Conservation (phyloP, 768 basidiomycete genomes). For the Xanthoconium stramineum region DNA sequence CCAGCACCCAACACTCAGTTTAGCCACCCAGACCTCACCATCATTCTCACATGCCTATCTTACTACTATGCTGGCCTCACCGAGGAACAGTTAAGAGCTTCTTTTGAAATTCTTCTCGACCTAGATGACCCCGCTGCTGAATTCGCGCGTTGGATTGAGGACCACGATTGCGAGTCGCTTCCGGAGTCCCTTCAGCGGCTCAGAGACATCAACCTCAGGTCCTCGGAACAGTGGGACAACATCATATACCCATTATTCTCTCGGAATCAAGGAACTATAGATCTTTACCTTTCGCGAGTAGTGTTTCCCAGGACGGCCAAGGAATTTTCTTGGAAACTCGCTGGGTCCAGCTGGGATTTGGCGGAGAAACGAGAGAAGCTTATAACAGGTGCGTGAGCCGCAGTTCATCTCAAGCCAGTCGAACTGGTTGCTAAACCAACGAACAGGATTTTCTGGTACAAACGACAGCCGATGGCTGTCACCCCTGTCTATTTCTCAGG, state of each 20-base stretch:
- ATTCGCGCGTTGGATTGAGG: neutral
- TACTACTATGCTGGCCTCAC: neutral
- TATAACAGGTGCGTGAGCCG: neutral
- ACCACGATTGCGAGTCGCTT: too few relatives aligned
- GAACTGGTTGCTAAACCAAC: neutral
- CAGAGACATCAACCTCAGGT: neutral
- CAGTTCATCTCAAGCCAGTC: neutral
- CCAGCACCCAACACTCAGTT: neutral
- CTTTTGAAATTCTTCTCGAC: neutral
- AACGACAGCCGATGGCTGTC: neutral
- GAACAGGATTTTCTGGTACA: neutral
- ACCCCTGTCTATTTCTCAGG: neutral
- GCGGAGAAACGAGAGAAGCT: neutral
- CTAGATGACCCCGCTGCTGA: neutral
- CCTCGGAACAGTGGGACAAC: neutral
- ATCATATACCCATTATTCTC: neutral
- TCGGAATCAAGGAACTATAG: neutral
- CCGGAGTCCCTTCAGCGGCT: neutral
- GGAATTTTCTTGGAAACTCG: neutral
- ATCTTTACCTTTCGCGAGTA: neutral
- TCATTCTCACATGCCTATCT: neutral
- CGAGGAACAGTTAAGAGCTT: neutral
- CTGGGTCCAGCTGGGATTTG: neutral
- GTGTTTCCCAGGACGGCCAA: neutral
- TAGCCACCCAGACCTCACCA: neutral